Conservation (phyloP, 2,329 filamentous ascomycete species). For the Fusarium falciforme region DNA sequence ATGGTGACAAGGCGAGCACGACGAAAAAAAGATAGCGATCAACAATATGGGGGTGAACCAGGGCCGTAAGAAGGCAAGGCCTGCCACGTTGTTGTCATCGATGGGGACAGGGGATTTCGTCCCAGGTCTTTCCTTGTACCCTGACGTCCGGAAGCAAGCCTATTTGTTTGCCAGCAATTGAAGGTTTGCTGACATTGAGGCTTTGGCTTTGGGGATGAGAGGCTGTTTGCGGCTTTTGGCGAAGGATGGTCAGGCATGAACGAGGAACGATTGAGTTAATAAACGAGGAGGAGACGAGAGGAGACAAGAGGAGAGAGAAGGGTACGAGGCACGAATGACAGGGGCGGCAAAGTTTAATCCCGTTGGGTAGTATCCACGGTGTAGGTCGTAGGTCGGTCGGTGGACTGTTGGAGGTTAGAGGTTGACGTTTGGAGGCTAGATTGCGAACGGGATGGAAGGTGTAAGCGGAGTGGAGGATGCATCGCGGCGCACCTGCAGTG, state of each 20-base stretch:
- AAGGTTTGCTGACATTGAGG: constrained; percentile 6
- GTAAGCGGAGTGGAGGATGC: constrained; percentile 13
- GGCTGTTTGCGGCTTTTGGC: constrained; percentile 16
- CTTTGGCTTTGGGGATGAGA: background rate
- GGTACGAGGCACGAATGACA: constrained; percentile 25
- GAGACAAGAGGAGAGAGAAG: constrained; percentile 16
- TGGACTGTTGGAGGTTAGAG: background rate
- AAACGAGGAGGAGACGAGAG: background rate
- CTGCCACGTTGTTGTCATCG: constrained; percentile 34
- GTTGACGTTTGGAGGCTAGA: background rate
- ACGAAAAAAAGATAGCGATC: constrained; percentile 25
- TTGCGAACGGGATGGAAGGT: constrained; percentile 8
- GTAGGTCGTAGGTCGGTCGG: background rate
- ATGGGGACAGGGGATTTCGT: constrained; percentile 18
- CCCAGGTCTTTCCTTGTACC: constrained; percentile 18
- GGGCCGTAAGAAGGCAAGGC: constrained; percentile 27
- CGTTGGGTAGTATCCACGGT: constrained; percentile 15
- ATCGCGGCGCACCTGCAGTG: background rate
- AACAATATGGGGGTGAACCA: constrained; percentile 17
- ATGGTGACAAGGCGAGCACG: constrained; percentile 29
- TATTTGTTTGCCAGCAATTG: constrained; percentile 29
- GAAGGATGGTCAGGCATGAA: constrained; percentile 4
- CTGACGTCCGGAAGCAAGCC: constrained; percentile 30
- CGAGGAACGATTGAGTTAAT: background rate
- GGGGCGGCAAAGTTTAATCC: constrained; percentile 17